Conservation (phyloP, 345 rosid species). For the Pugionium cornutum region DNA sequence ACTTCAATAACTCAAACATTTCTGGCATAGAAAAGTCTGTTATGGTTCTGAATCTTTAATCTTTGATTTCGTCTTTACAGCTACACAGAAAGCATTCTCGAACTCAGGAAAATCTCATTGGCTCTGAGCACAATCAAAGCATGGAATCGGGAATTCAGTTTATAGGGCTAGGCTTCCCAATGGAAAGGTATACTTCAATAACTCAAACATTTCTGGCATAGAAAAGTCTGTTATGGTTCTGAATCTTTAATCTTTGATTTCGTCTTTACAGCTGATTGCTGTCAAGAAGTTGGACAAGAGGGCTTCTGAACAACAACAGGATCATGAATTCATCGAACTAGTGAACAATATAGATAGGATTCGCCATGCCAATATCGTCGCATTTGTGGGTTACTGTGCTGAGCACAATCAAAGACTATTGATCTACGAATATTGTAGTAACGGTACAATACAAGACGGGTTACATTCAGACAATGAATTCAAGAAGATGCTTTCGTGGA, state of each 20-base stretch:
- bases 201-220: not conserved
- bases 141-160: slow-evolving; percentile 95
- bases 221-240: slow-evolving; percentile 4
- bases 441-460: slow-evolving; percentile 78
- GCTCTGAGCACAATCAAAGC: too few relatives aligned
- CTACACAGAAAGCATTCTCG: slow-evolving; percentile 94
- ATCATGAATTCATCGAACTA: slow-evolving; percentile 75
- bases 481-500: slow-evolving; percentile 72
- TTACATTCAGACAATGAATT: slow-evolving; percentile 83
- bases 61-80: slow-evolving; percentile 34
- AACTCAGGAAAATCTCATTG: slow-evolving; percentile 85
- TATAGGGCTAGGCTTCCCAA: slow-evolving; percentile 83
- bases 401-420: slow-evolving; percentile 94
- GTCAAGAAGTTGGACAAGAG: slow-evolving; percentile 88
- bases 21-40: not conserved
- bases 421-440: slow-evolving; percentile 82
- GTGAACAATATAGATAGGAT: slow-evolving; percentile 77
- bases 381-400: slow-evolving; percentile 91
- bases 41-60: slow-evolving; percentile 16
- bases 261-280: slow-evolving; percentile 65
- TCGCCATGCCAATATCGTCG: slow-evolving; percentile 83
- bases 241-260: slow-evolving; percentile 22
- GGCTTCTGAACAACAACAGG: slow-evolving; percentile 65
- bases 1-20: not conserved
- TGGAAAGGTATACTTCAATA: slow-evolving; percentile 60